phyloP scores from a whole-genome alignment of 306 rosid species.

The Cicer bijugum region DNA sequence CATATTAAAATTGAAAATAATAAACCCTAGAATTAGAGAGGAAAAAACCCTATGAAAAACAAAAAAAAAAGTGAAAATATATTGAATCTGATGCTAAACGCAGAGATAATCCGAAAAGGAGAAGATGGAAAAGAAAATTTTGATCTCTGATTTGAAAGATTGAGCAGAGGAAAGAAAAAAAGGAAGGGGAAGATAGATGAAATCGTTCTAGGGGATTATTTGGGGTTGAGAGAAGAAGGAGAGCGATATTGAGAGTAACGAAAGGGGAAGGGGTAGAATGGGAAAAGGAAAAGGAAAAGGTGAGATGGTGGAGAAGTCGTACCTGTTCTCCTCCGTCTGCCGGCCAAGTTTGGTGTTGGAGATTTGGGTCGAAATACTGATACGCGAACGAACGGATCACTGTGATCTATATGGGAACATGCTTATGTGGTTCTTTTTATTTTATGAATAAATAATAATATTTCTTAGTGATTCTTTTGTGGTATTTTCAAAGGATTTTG shows the following conservation, averaged over 20 bases:
- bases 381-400: background rate
- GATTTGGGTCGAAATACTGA: constrained; percentile 1
- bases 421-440: background rate
- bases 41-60: background rate
- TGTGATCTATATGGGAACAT: background rate
- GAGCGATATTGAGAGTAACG: background rate
- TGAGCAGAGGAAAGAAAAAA: background rate
- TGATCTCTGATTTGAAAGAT: background rate
- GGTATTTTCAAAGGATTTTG: too few relatives aligned
- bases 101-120: background rate
- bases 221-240: background rate
- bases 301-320: background rate
- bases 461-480: too few relatives aligned
- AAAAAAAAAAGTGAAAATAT: background rate
- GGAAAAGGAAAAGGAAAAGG: background rate
- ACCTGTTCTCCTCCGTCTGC: constrained; percentile 29
- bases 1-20: background rate
- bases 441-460: too few relatives aligned
- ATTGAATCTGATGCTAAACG: background rate
- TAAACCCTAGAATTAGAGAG: constrained; percentile 33
- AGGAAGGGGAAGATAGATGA: background rate
- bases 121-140: background rate
- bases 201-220: background rate
- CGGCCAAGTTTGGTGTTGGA: constrained; percentile 33
- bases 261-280: constrained; percentile 2